Percentiles rank a stretch among this genome's conserved stretches.
phyloP scores from a whole-genome alignment of 2,329 filamentous ascomycete species.

The Ceratocystis lukuohia region DNA sequence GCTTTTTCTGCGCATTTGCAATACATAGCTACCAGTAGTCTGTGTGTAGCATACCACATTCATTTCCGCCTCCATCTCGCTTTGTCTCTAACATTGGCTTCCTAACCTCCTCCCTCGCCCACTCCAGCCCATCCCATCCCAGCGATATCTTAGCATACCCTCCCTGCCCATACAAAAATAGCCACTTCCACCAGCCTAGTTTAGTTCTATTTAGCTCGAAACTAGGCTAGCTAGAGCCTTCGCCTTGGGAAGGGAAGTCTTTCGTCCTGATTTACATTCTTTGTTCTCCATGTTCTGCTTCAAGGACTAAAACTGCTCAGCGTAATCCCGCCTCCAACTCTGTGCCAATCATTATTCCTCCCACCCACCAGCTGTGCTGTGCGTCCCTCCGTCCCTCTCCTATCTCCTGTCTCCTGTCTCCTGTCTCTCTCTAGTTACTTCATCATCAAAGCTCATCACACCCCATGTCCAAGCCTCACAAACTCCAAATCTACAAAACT shows the following conservation, averaged over 20 bases:
- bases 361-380: background rate
- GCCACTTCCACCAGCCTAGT: background rate
- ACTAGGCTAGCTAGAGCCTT: too few relatives aligned
- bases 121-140: background rate
- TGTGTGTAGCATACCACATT: background rate
- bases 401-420: background rate
- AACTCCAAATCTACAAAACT: background rate
- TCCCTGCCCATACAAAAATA: background rate
- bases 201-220: background rate
- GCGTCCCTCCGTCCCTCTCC: background rate
- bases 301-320: background rate
- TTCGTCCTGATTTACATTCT: background rate
- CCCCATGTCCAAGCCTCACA: background rate
- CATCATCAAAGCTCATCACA: background rate
- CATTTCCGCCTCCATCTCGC: background rate
- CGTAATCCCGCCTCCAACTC: background rate
- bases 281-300: background rate
- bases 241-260: too few relatives aligned
- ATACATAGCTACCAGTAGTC: background rate
- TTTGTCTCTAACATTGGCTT: background rate
- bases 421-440: background rate
- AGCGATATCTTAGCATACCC: background rate
- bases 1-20: background rate
- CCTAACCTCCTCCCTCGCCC: background rate
- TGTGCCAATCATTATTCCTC: background rate